Evolutionary conservation across 2,329 filamentous ascomycete species (phyloP).

Genomic region (Diatrype stigma): DNA sequence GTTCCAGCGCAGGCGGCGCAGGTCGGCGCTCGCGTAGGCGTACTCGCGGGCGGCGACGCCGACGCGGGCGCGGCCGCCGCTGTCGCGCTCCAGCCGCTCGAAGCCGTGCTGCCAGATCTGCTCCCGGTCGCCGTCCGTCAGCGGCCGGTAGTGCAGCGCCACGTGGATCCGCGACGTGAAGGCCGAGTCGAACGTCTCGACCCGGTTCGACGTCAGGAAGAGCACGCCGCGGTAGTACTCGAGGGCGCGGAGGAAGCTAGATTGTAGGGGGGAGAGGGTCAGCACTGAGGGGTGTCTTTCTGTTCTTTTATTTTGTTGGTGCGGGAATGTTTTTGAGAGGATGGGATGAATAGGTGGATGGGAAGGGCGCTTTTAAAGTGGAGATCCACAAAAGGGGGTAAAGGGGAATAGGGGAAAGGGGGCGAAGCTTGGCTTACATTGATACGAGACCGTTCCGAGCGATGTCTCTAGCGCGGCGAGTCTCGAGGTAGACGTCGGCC

Average conservation of each 20-base stretch:
- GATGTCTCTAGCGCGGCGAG: conserved; percentile 40
- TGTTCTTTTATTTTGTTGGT: no score
- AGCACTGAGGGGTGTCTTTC: no score
- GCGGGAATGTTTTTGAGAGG: no score
- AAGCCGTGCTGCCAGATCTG: conserved; percentile 44
- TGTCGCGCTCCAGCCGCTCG: conserved; percentile 40
- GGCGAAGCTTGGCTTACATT: conserved; percentile 22
- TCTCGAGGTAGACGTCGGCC: conserved; percentile 57
- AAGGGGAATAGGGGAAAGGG: no score
- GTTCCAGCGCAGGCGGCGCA: conserved; percentile 34
- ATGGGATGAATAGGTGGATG: no score
- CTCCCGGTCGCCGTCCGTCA: conserved; percentile 37
- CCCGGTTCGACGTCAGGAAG: conserved; percentile 48
- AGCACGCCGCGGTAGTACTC: conserved; percentile 49
- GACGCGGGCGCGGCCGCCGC: conserved; percentile 32
- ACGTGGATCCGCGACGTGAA: conserved; percentile 48
- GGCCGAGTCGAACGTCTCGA: conserved; percentile 43
- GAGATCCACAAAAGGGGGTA: no score
- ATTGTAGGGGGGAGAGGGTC: no score
- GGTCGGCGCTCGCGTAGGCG: conserved; percentile 32
- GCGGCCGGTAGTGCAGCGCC: conserved; percentile 40
- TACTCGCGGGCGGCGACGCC: conserved; percentile 35
- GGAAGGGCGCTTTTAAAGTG: no score
- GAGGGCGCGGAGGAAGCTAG: conserved; percentile 41
- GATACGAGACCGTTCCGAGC: conserved; percentile 45